Evolutionary conservation across 768 basidiomycete genomes (phyloP), one percentile per base, ranked within the genome.

Genomic region (Tremella mesenterica): DNA sequence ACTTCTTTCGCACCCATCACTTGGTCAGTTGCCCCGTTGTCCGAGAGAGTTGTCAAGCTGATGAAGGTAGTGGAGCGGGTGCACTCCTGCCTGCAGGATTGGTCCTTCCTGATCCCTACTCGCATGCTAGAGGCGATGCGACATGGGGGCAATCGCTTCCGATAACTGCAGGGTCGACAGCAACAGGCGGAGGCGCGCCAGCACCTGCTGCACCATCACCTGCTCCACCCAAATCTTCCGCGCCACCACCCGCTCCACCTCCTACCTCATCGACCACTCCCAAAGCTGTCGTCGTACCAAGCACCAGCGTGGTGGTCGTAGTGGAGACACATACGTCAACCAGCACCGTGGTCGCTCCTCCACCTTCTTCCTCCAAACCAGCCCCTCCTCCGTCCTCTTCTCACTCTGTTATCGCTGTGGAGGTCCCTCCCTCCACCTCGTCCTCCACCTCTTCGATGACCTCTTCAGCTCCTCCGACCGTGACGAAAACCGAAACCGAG

Each of bases 1-100:
- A 38, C 31, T 14, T 54, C 30, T 1, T 61, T 39, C 45, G 25
- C 53, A 27, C 38, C 48, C 2, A 7, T 63, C 16, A 27, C 38
- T 12, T 67, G 65, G 65, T 67, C 39, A 47, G 62, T 63, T 1
- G 23, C n/a, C n/a, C 18, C 20, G 6, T 2, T 47, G 25, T 14
- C 8, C 14, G 8, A 10, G 21, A 10, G 34, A 20, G 10, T 18
- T 41, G 12, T 21, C 29, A n/a, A 4, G 36, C 55, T 57, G 44
- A 63, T 46, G 28, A 1, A 21, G 56, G 56, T 36, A 46, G 53
- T 33, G 3, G 33, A 3, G 50, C 39, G 23, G 43, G 38, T n/a
- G 47, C 38, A 4, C 47, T 60, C 29, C 47, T 64, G 8, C 57
- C 63, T 0, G 44, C 54, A 4, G 63, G 56, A 5, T 29, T 64